Evolutionary conservation across 129 eudicot genomes (phyloP), one percentile per base, ranked within the genome.

Genomic region (Smallanthus sonchifolius): DNA sequence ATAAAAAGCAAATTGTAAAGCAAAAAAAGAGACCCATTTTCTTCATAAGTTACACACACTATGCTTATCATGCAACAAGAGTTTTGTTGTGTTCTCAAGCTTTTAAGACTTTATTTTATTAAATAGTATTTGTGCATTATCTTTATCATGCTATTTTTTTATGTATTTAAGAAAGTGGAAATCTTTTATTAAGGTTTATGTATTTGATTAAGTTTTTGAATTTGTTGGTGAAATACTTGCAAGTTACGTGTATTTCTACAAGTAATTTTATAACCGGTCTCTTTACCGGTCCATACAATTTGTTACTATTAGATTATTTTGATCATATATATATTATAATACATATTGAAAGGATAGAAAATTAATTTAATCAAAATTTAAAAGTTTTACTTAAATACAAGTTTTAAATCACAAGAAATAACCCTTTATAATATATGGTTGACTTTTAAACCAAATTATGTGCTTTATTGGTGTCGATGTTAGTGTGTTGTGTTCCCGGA

Each of bases 1-100:
- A 42, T 35, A 63, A 16, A 78, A 78, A 71, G 77, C 72, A 63
- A 55, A 55, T 20, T 44, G 13, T 54, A 79, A 79, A 79, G 78
- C 69, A 72, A 79, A 54, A 72, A 67, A 36, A 74, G 64, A 66
- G 28, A 61, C 4, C 77, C 72, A 70, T 62, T 63, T 78, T 52
- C 16, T 72, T 72, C 62, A 35, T 70, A 15, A 34, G 63, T 62
- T 70, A 51, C 76, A 69, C 60, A 70, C 77, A 79, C 83, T 72
- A 72, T 54, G 68, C 67, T 72, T 72, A 64, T 79, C 73, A 79
- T 72, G 57, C 59, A 55, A 72, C 60, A 54, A 72, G 69, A 65
- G 74, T 65, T 54, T 70, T 65, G 73, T 71, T 63, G 65, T 30
- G 35, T 49, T 70, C 45, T 63, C 28, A 62, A 10, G 72, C 82